Evolutionary conservation across 805 yeast species (phyloP), one percentile per base, ranked within the genome.

Genomic region (Torulaspora microellipsoides): DNA sequence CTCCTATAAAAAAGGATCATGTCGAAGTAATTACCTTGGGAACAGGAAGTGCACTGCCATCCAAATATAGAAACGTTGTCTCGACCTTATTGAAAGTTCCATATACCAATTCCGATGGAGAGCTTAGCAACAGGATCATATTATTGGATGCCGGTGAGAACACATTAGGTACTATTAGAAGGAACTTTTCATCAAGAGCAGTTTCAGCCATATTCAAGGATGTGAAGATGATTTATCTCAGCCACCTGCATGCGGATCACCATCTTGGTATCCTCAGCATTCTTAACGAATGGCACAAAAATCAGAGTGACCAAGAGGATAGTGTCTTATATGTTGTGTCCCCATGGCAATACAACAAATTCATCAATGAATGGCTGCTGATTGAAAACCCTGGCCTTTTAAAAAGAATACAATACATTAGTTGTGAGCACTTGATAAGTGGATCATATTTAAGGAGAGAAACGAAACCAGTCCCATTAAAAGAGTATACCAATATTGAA

Each of bases 161-260:
- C 46, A 87, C 98, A 0, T 55, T 83, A 15, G 96, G 95, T 1
- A 67, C 85, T 0, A 64, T 93, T 48, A 60, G 68, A 27, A 75
- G 98, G 52, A 69, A 78, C 44, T 79, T 79, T 48, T 81, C 81
- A 0, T 68, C 70, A 8, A 68, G 67, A 1, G 72, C 73, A 13
- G 49, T 70, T 1, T 54, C 56, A 2, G 56, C 59, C 15, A 64
- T 84, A 2, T 71, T 90, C 49, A 51, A 65, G 32, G 95, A 90
- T 54, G 65, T 90, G 45, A 68, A 75, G 27, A 45, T 86, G 42
- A 68, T 91, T 15, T 85, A 78, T 56, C 68, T 93, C 42, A 84
- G 95, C 53, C 99, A 93, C 69, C 70, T 91, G 54, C 99, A 93
- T 65, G 99, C 98, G 0, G 99, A 93, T 61, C 99, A 93, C 62